These are phyloP conservation scores for cucumber (Cucumis sativus) DNA, from an alignment of 306 rosid genomes.

Conservation along the genomic window Cucumber_9930_V3 NC_026656.2:5674501-5675000, in stretches of 20 bases:
- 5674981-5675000: conserved; percentile 74
- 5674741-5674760: no score
- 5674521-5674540: conserved; percentile 84
- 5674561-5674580: conserved; percentile 58
- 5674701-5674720: no score
- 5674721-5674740: no score
- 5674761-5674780: no score
- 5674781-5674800: no score
- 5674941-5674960: conserved; percentile 67
- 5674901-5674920: conserved; percentile 61
- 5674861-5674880: conserved; percentile 65
- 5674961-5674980: conserved; percentile 70
- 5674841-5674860: conserved; percentile 56
- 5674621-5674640: no score
- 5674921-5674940: conserved; percentile 82
- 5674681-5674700: no score
- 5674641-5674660: no score
- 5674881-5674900: conserved; percentile 64
- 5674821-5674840: conserved; percentile 32
- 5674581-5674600: no score
- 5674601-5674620: no score
- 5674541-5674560: conserved; percentile 78
- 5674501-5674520: conserved; percentile 73
- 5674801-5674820: not conserved
- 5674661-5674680: no score